These are phyloP conservation scores for Saksenaea oblongispora DNA, from an alignment of 371 early-diverging fungal species.

Conservation along the genomic window DNA sequence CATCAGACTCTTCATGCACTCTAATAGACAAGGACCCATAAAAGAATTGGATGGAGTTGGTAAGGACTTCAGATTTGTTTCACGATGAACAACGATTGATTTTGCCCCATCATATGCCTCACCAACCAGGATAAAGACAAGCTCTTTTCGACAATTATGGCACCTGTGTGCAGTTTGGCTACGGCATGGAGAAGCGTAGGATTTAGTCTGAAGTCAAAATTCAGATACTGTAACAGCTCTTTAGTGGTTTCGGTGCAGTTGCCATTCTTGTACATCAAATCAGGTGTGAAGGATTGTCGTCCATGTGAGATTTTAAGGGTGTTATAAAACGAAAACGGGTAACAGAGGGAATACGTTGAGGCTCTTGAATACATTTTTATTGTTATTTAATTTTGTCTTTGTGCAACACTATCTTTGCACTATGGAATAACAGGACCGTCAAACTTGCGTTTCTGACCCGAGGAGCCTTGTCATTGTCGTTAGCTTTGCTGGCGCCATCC, in stretches of 20 bases:
- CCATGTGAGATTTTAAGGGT: no score
- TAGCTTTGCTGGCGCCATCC: no score
- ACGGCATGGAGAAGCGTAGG: conserved; percentile 3
- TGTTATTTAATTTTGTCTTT: no score
- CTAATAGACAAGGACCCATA: conserved; percentile 5
- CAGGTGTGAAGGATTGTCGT: not conserved
- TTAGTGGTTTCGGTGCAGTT: not conserved
- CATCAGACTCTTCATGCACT: conserved; percentile 9
- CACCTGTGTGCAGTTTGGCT: conserved; percentile 11
- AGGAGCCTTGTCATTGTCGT: no score
- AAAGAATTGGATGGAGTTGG: conserved; percentile 5
- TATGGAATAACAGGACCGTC: no score
- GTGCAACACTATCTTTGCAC: no score
- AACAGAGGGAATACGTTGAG: no score
- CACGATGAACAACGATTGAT: not conserved
- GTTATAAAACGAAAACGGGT: no score
- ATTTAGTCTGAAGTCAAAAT: not conserved
- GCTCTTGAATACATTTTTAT: no score
- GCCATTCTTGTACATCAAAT: not conserved
- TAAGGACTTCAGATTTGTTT: conserved; percentile 3
- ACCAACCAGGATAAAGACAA: not conserved
- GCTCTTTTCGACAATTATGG: conserved; percentile 4
- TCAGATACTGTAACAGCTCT: not conserved
- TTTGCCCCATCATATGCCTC: conserved; percentile 4
- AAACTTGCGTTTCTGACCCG: no score